Conservation (phyloP, 2,329 filamentous ascomycete species). For the Exophiala spinifera region DNA sequence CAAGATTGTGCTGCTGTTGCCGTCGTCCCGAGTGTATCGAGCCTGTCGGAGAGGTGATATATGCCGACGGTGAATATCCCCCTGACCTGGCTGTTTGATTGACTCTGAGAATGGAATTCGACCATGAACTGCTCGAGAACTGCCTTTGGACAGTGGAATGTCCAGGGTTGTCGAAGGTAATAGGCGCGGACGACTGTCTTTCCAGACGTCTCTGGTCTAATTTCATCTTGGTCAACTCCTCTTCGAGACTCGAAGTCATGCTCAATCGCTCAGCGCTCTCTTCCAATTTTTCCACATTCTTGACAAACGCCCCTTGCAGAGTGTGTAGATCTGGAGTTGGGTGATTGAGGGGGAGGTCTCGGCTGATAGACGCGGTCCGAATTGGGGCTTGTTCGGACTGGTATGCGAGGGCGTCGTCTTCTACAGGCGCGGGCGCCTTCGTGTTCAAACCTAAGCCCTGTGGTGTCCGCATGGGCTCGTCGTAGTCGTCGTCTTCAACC, state of each 20-base stretch:
- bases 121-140: slow-evolving; percentile 39
- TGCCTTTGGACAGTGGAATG: slow-evolving; percentile 29
- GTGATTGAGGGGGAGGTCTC: slow-evolving; percentile 45
- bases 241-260: slow-evolving; percentile 45
- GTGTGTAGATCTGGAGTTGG: slow-evolving; percentile 50
- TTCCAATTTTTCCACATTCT: slow-evolving; percentile 50
- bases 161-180: slow-evolving; percentile 15
- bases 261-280: slow-evolving; percentile 49
- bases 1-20: slow-evolving; percentile 33
- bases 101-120: slow-evolving; percentile 40
- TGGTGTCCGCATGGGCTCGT: slow-evolving; percentile 30
- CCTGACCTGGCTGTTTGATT: slow-evolving; percentile 38
- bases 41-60: slow-evolving; percentile 40
- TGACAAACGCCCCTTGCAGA: slow-evolving; percentile 49
- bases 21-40: slow-evolving; percentile 40
- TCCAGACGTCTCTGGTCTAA: slow-evolving; percentile 39
- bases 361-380: slow-evolving; percentile 39
- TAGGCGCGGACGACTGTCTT: slow-evolving; percentile 37
- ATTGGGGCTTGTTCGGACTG: slow-evolving; percentile 23
- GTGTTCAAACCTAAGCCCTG: slow-evolving; percentile 10
- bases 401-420: slow-evolving; percentile 13
- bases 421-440: slow-evolving; percentile 5
- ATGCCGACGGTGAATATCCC: slow-evolving; percentile 41
- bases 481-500: slow-evolving; percentile 47
- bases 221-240: slow-evolving; percentile 46